Percentiles rank a stretch among this genome's conserved stretches.
These are phyloP conservation scores for Tetrahymena borealis DNA, from an alignment of 73 alveolate species.

Conservation along the genomic window DNA sequence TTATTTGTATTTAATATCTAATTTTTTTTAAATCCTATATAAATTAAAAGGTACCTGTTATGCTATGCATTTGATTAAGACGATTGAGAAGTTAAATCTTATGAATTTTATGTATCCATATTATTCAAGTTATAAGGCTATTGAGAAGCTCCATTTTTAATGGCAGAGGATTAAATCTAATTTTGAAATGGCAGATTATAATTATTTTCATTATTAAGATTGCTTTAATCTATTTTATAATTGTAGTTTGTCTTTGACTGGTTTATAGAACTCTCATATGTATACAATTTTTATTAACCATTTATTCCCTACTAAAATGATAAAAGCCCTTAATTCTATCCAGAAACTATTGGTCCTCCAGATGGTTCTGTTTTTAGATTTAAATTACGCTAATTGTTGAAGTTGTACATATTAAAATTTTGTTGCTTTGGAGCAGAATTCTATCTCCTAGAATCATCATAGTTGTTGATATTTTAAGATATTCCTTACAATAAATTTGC, in stretches of 20 bases:
- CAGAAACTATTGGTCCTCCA: not conserved
- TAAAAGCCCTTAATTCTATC: not conserved
- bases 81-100: not conserved
- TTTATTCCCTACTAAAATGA: not conserved
- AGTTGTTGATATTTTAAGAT: not conserved
- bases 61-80: not conserved
- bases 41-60: not conserved
- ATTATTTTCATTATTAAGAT: not conserved
- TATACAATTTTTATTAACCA: not conserved
- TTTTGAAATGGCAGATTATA: not conserved
- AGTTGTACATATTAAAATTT: not conserved
- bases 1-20: too few relatives aligned
- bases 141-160: not conserved
- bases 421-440: not conserved
- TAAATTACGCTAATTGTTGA: not conserved
- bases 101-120: not conserved
- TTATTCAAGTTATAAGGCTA: not conserved
- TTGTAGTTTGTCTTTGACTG: not conserved
- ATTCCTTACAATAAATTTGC: not conserved
- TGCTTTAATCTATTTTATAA: not conserved
- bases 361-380: not conserved
- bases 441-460: not conserved
- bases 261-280: not conserved
- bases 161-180: not conserved
- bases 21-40: too few relatives aligned